These are phyloP conservation scores for Heimioporus sp. DNA, from an alignment of 768 basidiomycete species.

Conservation along the genomic window DNA sequence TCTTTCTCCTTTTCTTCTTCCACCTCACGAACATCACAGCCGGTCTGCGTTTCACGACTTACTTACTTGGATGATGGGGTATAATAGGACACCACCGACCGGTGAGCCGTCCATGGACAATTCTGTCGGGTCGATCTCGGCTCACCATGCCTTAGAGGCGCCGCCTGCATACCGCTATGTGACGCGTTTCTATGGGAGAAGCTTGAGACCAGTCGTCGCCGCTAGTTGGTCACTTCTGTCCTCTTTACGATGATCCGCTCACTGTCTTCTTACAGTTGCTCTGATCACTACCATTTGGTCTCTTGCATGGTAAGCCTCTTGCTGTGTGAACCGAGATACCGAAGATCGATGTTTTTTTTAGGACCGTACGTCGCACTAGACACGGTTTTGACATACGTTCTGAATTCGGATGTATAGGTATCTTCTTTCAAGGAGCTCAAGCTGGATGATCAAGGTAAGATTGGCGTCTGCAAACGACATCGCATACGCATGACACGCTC, in stretches of 20 bases:
- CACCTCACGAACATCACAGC: conserved; percentile 3
- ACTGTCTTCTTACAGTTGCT: conserved; percentile 28
- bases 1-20: neutral
- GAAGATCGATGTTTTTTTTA: neutral
- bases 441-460: conserved; percentile 48
- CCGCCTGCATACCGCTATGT: conserved; percentile 62
- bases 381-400: neutral
- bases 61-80: conserved; percentile 11
- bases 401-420: conserved; percentile 41
- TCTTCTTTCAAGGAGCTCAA: conserved; percentile 56
- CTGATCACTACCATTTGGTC: conserved; percentile 56
- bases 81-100: conserved; percentile 7
- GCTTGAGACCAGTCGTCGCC: conserved; percentile 60
- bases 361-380: conserved; percentile 20
- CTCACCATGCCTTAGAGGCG: conserved; percentile 28
- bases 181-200: conserved; percentile 52
- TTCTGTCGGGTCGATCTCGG: neutral
- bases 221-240: conserved; percentile 34
- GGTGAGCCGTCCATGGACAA: conserved; percentile 6
- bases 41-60: neutral
- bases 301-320: conserved; percentile 53
- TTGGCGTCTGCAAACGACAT: conserved; percentile 3
- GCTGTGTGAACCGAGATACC: neutral
- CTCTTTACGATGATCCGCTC: neutral
- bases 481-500: neutral